Base-by-base conservation (phyloP, 345 rosid species). In the Eutrema heterophyllum region DNA sequence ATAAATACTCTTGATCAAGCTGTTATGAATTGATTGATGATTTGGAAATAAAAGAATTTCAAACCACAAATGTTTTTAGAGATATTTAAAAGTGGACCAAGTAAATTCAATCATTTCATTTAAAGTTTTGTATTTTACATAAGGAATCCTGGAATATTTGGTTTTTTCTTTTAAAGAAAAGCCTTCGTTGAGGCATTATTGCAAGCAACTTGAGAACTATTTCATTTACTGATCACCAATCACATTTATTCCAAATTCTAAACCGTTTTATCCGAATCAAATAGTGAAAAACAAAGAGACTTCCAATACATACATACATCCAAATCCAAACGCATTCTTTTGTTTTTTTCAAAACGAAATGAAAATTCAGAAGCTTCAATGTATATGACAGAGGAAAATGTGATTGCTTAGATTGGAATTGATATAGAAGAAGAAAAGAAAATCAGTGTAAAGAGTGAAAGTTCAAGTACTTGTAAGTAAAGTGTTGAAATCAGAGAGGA, bases 1-100 rank as follows among this genome's bases (percentile, higher is more conserved):
- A 78, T 60, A 61, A n/a, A 62, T 68, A 75, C 68, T 58, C 46
- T 33, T 64, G 49, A 67, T 50, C 21, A 74, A 68, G 64, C 71
- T 46, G 71, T 57, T 64, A 40, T 55, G 67, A 70, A 46, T 8
- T 76, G 76, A 76, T 57, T 39, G 76, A 18, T 63, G 75, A 56
- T 46, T 2, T 64, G n/a, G 46, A 46, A 29, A 55, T 33, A 55
- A 46, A 14, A 8, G 55, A 57, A 56, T 59, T 59, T 46, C 6
- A 57, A 51, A 59, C 54, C 78, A 75, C 78, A 59, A 2, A 50
- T 30, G 53, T 50, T 67, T 67, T 58, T 38, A 29, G 66, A 58
- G 63, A 40, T 67, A 16, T 66, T 21, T 7, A 49, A 58, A 38
- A 52, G 71, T 63, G 75, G 79, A 69, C 79, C 79, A 62, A 5